Evolutionary conservation across 352 stramenopile species (phyloP).

Genomic region (Pythium phragmiticola): DNA sequence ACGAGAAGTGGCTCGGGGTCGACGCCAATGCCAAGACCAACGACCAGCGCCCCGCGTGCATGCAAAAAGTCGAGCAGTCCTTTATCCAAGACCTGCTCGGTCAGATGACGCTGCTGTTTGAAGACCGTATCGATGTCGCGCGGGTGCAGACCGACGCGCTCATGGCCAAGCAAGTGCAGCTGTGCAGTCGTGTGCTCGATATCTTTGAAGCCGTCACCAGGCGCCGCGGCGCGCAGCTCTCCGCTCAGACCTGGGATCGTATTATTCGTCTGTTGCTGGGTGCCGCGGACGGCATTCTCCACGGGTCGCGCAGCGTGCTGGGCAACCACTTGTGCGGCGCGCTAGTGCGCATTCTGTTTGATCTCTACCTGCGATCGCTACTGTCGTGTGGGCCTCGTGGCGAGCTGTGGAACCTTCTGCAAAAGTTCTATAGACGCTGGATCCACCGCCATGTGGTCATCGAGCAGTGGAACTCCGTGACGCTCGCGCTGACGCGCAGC

Average conservation of each 20-base stretch:
- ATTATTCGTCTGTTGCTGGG: conserved; percentile 80
- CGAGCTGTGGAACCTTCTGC: conserved; percentile 75
- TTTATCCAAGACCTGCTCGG: conserved; percentile 88
- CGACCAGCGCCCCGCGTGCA: conserved; percentile 61
- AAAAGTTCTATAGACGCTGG: conserved; percentile 87
- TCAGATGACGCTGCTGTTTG: conserved; percentile 88
- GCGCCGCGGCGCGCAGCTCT: conserved; percentile 53
- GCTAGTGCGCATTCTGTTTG: conserved; percentile 74
- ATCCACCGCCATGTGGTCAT: conserved; percentile 85
- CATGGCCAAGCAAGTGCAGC: conserved; percentile 67
- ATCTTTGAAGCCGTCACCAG: conserved; percentile 78
- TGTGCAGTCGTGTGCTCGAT: conserved; percentile 76
- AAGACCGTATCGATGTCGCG: conserved; percentile 53
- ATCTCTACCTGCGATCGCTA: conserved; percentile 76
- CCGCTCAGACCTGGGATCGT: conserved; percentile 79
- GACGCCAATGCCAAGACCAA: conserved; percentile 43
- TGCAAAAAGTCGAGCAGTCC: conserved; percentile 80
- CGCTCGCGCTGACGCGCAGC: conserved; percentile 67
- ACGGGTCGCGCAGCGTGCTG: conserved; percentile 69
- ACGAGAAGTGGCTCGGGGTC: conserved; percentile 80
- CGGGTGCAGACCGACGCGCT: conserved; percentile 32
- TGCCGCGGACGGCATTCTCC: conserved; percentile 70
- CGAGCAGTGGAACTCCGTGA: conserved; percentile 84
- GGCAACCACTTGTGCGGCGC: conserved; percentile 75
- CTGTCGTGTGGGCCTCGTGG: conserved; percentile 62